These are phyloP conservation scores for Cryptosporidium felis DNA, from an alignment of 169 alveolate genomes.

Conservation along the genomic window DNA sequence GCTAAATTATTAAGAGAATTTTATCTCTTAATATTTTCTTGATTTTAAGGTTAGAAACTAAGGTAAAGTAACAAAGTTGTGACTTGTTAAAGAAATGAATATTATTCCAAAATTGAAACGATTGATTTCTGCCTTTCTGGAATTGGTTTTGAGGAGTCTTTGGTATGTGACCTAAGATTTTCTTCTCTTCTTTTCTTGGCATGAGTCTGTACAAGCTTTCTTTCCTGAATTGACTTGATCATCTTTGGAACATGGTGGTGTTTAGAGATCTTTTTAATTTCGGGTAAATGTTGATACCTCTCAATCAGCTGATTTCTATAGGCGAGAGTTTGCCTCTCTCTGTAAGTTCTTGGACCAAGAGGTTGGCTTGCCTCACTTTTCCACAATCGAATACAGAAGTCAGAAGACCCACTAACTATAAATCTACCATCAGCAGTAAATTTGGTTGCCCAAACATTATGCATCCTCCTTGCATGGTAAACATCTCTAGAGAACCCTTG, in stretches of 20 bases:
- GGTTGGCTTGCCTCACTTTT: slow-evolving; percentile 88
- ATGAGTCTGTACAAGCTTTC: slow-evolving; percentile 76
- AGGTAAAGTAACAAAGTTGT: not conserved
- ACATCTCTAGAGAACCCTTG: slow-evolving; percentile 94
- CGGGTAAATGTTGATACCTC: slow-evolving; percentile 82
- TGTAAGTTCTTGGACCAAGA: slow-evolving; percentile 75
- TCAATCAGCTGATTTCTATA: slow-evolving; percentile 85
- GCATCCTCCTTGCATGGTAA: slow-evolving; percentile 97
- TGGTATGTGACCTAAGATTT: slow-evolving; percentile 63
- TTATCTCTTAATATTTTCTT: no score
- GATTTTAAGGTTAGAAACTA: no score
- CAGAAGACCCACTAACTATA: slow-evolving; percentile 96
- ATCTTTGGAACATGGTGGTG: slow-evolving; percentile 88
- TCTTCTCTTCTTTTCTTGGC: slow-evolving; percentile 79
- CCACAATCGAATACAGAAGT: slow-evolving; percentile 97
- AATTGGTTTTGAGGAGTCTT: slow-evolving; percentile 8
- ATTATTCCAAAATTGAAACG: slow-evolving; percentile 8
- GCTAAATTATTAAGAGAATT: not conserved
- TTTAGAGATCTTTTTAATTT: slow-evolving; percentile 84
- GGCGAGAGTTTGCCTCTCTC: slow-evolving; percentile 86
- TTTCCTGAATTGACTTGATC: slow-evolving; percentile 79
- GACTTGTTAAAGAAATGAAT: not conserved
- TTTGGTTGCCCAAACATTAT: slow-evolving; percentile 87
- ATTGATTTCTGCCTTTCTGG: slow-evolving; percentile 70
- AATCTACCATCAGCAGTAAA: slow-evolving; percentile 94